These are phyloP conservation scores for Davidsoniella eucalypti DNA, from an alignment of 2,329 filamentous ascomycete species.

Conservation along the genomic window DNA sequence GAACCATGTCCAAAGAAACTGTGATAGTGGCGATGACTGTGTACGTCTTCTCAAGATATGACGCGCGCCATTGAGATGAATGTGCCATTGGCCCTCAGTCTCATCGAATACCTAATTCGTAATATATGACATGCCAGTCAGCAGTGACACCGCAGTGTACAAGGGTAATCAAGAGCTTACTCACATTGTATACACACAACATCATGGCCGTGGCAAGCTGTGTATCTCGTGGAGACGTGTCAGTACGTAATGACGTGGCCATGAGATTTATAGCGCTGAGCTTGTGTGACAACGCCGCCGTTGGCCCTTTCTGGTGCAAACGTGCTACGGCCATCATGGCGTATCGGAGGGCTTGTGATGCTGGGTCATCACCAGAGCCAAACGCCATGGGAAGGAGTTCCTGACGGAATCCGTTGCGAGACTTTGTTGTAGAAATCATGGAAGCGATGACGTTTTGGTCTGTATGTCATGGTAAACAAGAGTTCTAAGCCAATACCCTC, in stretches of 20 bases:
- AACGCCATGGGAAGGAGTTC: constrained; percentile 31
- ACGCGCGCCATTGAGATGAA: constrained; percentile 28
- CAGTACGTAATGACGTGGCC: constrained; percentile 22
- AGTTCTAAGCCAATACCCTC: constrained; percentile 4
- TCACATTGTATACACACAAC: constrained; percentile 32
- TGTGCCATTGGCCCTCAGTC: constrained; percentile 28
- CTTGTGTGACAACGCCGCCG: constrained; percentile 27
- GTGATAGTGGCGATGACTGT: constrained; percentile 18
- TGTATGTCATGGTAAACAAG: constrained; percentile 13
- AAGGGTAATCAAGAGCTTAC: constrained; percentile 10
- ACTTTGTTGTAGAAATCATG: constrained; percentile 31
- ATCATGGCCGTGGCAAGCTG: constrained; percentile 33
- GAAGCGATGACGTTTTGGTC: constrained; percentile 24
- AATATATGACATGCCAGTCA: not conserved
- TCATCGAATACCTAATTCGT: constrained; percentile 29
- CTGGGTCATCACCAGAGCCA: constrained; percentile 17
- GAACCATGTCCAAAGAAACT: constrained; percentile 30
- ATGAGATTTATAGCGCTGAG: constrained; percentile 24
- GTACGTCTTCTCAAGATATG: constrained; percentile 20
- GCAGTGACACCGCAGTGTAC: constrained; percentile 10
- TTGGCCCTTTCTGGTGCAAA: constrained; percentile 24
- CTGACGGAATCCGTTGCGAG: constrained; percentile 29
- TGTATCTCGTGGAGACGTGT: constrained; percentile 19
- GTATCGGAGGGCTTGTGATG: constrained; percentile 24
- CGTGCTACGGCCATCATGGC: constrained; percentile 29